Percentiles rank a stretch among this genome's conserved stretches.
phyloP scores from a whole-genome alignment of 2,329 filamentous ascomycete species.

The Cryphonectria naterciae region DNA sequence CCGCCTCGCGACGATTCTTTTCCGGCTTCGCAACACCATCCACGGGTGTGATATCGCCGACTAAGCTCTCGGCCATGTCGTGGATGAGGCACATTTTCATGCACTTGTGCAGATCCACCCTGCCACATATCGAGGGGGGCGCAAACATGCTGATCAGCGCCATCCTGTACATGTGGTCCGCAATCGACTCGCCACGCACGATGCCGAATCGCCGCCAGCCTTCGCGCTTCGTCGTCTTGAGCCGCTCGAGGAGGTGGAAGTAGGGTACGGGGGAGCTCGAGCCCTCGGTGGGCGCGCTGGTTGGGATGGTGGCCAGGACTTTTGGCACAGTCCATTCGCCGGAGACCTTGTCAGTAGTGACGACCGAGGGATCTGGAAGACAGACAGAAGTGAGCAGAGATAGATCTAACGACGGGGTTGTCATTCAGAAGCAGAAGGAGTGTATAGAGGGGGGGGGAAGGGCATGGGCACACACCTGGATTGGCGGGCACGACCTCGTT shows the following conservation, averaged over 20 bases:
- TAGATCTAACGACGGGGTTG: neutral
- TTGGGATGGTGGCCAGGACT: constrained; percentile 67
- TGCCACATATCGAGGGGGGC: constrained; percentile 70
- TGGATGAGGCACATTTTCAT: constrained; percentile 95
- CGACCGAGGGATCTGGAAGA: constrained; percentile 40
- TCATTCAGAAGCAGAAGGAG: too few species aligned
- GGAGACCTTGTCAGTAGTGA: constrained; percentile 44
- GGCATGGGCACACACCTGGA: constrained; percentile 19
- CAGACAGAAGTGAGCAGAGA: too few species aligned
- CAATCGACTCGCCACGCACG: constrained; percentile 79
- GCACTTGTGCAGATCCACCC: constrained; percentile 79
- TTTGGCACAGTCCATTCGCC: constrained; percentile 61
- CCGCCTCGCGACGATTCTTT: constrained; percentile 84
- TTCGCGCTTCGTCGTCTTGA: constrained; percentile 96
- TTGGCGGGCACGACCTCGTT: constrained; percentile 17
- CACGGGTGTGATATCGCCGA: constrained; percentile 95
- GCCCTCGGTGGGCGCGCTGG: constrained; percentile 60
- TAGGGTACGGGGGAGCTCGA: constrained; percentile 81
- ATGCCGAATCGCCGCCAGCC: constrained; percentile 93
- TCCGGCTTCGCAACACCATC: constrained; percentile 84
- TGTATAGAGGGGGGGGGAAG: too few species aligned
- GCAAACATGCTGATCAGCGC: constrained; percentile 93
- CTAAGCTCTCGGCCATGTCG: constrained; percentile 95
- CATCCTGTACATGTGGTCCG: constrained; percentile 99
- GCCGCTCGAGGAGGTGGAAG: constrained; percentile 89